A percentile compares a stretch with the other conserved stretches of the same genome.
phyloP scores from a whole-genome alignment of 1,139 yeast genomes.

The Cylindricascospora bacillispora region DNA sequence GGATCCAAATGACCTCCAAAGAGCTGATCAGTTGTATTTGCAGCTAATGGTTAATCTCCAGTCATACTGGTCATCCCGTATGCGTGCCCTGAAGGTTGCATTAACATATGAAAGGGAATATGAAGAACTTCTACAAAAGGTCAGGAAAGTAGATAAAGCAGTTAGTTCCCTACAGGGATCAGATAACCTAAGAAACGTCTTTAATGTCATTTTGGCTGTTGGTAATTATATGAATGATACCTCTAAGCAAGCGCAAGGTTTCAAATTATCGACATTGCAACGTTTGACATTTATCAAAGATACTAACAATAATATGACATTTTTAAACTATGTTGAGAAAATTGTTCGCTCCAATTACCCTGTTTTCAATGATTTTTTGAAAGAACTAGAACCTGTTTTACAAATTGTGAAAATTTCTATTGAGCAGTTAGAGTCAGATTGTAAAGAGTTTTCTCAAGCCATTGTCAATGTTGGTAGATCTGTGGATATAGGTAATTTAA shows the following conservation, averaged over 20 bases:
- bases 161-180: slow-evolving; percentile 49
- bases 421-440: slow-evolving; percentile 53
- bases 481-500: slow-evolving; percentile 61
- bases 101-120: slow-evolving; percentile 58
- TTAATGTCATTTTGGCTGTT: slow-evolving; percentile 66
- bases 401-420: slow-evolving; percentile 54
- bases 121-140: slow-evolving; percentile 47
- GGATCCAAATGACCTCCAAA: slow-evolving; percentile 59
- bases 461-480: slow-evolving; percentile 61
- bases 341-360: slow-evolving; percentile 59
- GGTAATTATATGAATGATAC: slow-evolving; percentile 80
- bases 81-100: slow-evolving; percentile 52
- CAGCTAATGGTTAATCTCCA: slow-evolving; percentile 64
- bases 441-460: slow-evolving; percentile 42
- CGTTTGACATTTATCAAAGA: slow-evolving; percentile 68
- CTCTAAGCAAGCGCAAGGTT: slow-evolving; percentile 70
- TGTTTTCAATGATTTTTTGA: slow-evolving; percentile 43
- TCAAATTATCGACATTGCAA: slow-evolving; percentile 61
- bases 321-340: slow-evolving; percentile 68
- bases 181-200: slow-evolving; percentile 46
- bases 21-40: slow-evolving; percentile 64
- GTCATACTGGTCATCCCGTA: slow-evolving; percentile 72
- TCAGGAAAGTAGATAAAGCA: slow-evolving; percentile 52
- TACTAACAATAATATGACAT: slow-evolving; percentile 65
- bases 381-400: slow-evolving; percentile 45